phyloP scores from a whole-genome alignment of 2,329 filamentous ascomycete genomes.

The Fusarium continuum region DNA sequence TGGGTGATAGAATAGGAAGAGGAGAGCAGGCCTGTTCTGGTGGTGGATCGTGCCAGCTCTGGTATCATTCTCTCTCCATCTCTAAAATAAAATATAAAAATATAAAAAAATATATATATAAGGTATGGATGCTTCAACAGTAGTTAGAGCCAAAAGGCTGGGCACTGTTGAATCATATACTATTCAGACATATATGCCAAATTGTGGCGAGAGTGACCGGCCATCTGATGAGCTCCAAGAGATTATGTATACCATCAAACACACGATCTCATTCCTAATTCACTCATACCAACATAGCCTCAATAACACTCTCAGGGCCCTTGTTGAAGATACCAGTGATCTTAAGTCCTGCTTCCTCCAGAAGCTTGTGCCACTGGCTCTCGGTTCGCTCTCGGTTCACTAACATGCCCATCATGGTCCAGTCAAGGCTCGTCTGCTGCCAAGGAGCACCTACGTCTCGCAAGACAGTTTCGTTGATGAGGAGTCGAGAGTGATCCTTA shows the following conservation, averaged over 20 bases:
- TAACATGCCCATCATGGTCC: conserved; percentile 35
- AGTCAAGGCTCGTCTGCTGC: conserved; percentile 44
- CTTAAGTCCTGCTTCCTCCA: conserved; percentile 14
- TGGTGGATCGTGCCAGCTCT: neutral
- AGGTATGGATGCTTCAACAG: neutral
- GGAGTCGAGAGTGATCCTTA: conserved; percentile 30
- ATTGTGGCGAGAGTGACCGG: neutral
- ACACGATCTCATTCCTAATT: neutral
- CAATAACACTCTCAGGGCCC: conserved; percentile 18
- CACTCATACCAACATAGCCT: conserved; percentile 4
- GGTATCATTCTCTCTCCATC: no score
- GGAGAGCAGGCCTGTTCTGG: neutral
- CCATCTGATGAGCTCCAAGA: neutral
- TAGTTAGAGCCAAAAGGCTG: neutral
- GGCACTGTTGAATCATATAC: neutral
- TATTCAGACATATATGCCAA: neutral
- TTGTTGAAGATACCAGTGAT: conserved; percentile 20
- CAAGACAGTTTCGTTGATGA: conserved; percentile 32
- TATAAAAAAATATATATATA: no score
- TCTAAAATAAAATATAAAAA: no score
- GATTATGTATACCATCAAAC: neutral
- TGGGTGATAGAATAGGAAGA: no score
- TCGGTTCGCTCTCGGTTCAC: conserved; percentile 38
- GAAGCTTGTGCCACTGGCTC: conserved; percentile 28
- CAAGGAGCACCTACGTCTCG: conserved; percentile 19